A percentile compares a stretch with the other conserved stretches of the same genome.
phyloP scores from a whole-genome alignment of 768 basidiomycete species.

The Xanthoconium stramineum region DNA sequence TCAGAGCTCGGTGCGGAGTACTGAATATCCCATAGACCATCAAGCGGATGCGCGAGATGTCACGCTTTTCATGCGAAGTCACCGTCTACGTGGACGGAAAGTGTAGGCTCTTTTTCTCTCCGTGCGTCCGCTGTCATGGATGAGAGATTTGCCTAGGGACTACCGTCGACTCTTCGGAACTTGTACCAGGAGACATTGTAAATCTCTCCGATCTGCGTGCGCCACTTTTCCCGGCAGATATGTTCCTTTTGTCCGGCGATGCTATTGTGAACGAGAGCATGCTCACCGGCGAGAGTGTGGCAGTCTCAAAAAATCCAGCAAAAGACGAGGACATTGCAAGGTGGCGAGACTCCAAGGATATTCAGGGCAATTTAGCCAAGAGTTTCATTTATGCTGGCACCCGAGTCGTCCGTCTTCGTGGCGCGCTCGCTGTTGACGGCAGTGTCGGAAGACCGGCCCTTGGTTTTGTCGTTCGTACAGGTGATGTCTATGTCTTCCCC shows the following conservation, averaged over 20 bases:
- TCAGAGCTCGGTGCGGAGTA: not conserved
- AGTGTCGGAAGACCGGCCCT: conserved; percentile 60
- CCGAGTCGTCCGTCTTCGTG: conserved; percentile 82
- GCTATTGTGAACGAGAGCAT: conserved; percentile 99
- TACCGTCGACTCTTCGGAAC: conserved; percentile 65
- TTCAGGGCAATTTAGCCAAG: conserved; percentile 62
- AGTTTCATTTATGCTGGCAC: conserved; percentile 91
- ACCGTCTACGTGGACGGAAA: conserved; percentile 63
- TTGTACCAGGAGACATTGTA: conserved; percentile 91
- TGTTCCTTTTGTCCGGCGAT: conserved; percentile 91
- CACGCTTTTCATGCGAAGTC: conserved; percentile 78
- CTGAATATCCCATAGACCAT: conserved; percentile 60
- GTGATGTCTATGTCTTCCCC: conserved; percentile 36
- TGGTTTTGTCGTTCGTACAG: conserved; percentile 84
- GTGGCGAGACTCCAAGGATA: conserved; percentile 67
- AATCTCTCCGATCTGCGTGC: conserved; percentile 80
- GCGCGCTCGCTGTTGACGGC: conserved; percentile 50
- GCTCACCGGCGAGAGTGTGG: conserved; percentile 98
- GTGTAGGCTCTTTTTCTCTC: conserved; percentile 49
- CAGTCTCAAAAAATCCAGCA: conserved; percentile 85
- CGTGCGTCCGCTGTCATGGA: not conserved
- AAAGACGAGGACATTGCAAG: conserved; percentile 72
- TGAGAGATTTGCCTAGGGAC: conserved; percentile 48
- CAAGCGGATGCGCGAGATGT: conserved; percentile 93
- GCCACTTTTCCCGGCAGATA: conserved; percentile 79